These are phyloP conservation scores for Emergomyces orientalis DNA, from an alignment of 2,329 filamentous ascomycete genomes.

Conservation along the genomic window DNA sequence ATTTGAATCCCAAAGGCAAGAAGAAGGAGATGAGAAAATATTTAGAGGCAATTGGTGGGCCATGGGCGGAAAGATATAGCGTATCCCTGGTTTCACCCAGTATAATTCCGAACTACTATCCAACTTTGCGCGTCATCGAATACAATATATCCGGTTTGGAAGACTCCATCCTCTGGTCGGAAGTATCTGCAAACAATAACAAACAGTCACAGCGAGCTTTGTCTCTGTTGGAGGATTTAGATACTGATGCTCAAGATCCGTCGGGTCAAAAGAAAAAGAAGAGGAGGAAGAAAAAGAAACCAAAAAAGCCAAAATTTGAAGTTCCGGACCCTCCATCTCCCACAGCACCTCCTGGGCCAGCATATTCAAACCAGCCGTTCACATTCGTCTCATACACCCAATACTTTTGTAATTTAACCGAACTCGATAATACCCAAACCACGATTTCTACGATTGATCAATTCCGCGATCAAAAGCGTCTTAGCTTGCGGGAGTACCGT, in stretches of 20 bases:
- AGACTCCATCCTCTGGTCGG: conserved; percentile 32
- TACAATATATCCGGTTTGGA: conserved; percentile 84
- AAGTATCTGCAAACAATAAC: conserved; percentile 5
- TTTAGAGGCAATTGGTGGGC: conserved; percentile 62
- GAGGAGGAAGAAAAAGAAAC: conserved; percentile 39
- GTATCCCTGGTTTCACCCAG: conserved; percentile 74
- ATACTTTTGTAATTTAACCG: conserved; percentile 88
- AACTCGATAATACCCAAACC: conserved; percentile 65
- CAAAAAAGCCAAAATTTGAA: conserved; percentile 48
- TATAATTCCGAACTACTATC: conserved; percentile 86
- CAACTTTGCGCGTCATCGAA: conserved; percentile 78
- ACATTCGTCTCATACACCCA: conserved; percentile 75
- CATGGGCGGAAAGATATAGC: conserved; percentile 76
- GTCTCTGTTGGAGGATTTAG: not conserved
- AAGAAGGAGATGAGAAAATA: conserved; percentile 44
- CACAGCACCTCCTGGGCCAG: conserved; percentile 68
- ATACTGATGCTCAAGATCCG: not conserved
- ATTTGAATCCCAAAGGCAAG: conserved; percentile 41
- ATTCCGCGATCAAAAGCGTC: conserved; percentile 21
- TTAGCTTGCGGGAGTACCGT: conserved; percentile 39
- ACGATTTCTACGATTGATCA: conserved; percentile 10
- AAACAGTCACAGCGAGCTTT: not conserved
- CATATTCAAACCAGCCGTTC: conserved; percentile 76
- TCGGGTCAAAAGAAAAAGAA: conserved; percentile 22
- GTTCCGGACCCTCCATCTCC: conserved; percentile 65